phyloP scores from a whole-genome alignment of 75 land plant genomes.

The Sequoia sempervirens region DNA sequence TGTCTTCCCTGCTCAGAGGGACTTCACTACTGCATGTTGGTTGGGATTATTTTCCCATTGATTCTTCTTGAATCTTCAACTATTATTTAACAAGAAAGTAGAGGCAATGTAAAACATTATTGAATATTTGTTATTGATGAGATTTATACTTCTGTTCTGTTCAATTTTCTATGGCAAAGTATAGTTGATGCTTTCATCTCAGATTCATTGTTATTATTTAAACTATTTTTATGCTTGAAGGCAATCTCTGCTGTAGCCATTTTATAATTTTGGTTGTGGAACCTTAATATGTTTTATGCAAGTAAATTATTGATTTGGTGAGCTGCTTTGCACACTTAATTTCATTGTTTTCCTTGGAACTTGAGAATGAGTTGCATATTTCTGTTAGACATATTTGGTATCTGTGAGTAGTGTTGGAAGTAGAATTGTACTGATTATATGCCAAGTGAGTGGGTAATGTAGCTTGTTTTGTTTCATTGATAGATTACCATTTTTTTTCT shows the following conservation, averaged over 20 bases:
- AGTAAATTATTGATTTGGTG: background rate
- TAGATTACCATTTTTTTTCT: conserved; percentile 1
- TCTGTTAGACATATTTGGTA: background rate
- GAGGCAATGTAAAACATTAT: background rate
- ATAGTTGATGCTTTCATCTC: background rate
- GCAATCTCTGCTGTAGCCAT: background rate
- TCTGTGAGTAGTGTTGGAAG: background rate
- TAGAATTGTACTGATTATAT: background rate
- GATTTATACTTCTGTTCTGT: background rate
- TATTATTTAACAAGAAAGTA: background rate
- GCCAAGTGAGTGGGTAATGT: background rate
- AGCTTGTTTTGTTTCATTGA: background rate
- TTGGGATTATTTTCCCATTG: background rate
- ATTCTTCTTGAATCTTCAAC: background rate
- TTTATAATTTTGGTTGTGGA: background rate
- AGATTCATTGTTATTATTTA: too few relatives aligned
- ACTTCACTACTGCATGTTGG: background rate
- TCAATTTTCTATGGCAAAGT: background rate
- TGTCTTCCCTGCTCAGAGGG: background rate
- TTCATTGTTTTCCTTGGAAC: background rate
- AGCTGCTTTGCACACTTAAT: background rate
- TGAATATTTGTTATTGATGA: background rate
- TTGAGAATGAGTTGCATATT: background rate
- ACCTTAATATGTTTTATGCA: background rate
- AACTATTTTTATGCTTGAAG: too few relatives aligned